Evolutionary conservation across 257 asterid genomes (phyloP).

Genomic region (Catharanthus roseus): DNA sequence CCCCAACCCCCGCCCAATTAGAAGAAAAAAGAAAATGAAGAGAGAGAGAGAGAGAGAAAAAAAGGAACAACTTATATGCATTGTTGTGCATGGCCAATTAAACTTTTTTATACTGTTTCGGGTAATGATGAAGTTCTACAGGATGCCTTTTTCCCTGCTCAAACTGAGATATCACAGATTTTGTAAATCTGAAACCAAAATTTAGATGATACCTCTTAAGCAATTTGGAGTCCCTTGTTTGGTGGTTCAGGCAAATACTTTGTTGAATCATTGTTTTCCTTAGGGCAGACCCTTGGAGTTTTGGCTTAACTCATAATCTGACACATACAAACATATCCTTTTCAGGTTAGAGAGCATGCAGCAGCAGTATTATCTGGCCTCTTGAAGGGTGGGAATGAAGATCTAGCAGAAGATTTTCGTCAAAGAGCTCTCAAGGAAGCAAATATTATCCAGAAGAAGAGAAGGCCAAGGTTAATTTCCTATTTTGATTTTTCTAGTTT

Average conservation of each 20-base stretch:
- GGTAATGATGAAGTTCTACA: neutral
- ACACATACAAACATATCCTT: neutral
- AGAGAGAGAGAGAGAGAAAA: no score
- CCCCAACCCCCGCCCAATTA: no score
- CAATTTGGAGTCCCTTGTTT: neutral
- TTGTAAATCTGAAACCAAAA: neutral
- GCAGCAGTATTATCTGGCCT: conserved; percentile 98
- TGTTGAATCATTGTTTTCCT: neutral
- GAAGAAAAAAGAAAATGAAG: no score
- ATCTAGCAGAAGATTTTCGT: conserved; percentile 71
- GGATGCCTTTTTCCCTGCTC: neutral
- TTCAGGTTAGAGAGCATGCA: conserved; percentile 97
- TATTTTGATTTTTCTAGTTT: conserved; percentile 18
- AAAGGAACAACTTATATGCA: neutral
- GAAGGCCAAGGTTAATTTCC: conserved; percentile 55
- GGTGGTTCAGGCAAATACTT: neutral
- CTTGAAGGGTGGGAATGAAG: conserved; percentile 86
- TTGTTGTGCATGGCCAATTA: neutral
- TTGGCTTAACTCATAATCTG: neutral
- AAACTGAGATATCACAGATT: neutral
- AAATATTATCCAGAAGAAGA: conserved; percentile 46
- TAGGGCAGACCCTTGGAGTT: neutral
- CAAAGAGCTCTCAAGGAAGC: conserved; percentile 83
- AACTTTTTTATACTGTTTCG: neutral
- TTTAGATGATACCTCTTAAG: neutral